A percentile compares a stretch with the other conserved stretches of the same genome.
Conservation (phyloP, 2,329 filamentous ascomycete species). For the Stagonosporopsis tanaceti region DNA sequence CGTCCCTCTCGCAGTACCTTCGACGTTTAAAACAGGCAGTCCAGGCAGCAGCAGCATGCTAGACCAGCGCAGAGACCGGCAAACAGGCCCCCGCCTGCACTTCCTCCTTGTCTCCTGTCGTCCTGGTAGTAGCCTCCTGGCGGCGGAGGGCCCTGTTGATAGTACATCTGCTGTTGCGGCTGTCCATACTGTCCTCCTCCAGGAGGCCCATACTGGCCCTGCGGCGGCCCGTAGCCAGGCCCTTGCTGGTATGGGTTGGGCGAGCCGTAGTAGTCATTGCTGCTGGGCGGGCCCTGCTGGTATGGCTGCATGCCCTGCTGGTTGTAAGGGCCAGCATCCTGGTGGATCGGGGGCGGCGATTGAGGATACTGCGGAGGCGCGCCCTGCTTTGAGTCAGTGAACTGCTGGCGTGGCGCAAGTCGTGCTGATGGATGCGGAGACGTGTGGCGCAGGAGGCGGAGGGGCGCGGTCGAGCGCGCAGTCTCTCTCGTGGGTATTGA, state of each 20-base stretch:
- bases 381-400: slow-evolving; percentile 31
- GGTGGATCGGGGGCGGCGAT: slow-evolving; percentile 42
- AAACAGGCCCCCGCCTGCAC: slow-evolving; percentile 50
- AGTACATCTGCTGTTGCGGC: slow-evolving; percentile 49
- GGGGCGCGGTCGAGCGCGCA: not conserved
- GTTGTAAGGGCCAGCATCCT: slow-evolving; percentile 39
- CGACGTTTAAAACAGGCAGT: slow-evolving; percentile 55
- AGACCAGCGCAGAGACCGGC: slow-evolving; percentile 55
- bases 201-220: slow-evolving; percentile 35
- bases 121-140: slow-evolving; percentile 52
- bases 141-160: slow-evolving; percentile 39
- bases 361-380: slow-evolving; percentile 47
- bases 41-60: slow-evolving; percentile 62
- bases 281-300: slow-evolving; percentile 24
- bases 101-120: slow-evolving; percentile 40
- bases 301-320: slow-evolving; percentile 23
- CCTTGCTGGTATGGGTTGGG: slow-evolving; percentile 35
- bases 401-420: slow-evolving; percentile 14
- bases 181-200: slow-evolving; percentile 37
- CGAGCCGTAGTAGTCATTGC: slow-evolving; percentile 29
- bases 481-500: not conserved
- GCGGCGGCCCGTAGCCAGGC: slow-evolving; percentile 28
- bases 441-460: slow-evolving; percentile 12
- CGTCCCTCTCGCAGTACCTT: not conserved
- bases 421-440: slow-evolving; percentile 4